Base-by-base conservation (phyloP, 345 rosid species). In the Fremontodendron californicum region DNA sequence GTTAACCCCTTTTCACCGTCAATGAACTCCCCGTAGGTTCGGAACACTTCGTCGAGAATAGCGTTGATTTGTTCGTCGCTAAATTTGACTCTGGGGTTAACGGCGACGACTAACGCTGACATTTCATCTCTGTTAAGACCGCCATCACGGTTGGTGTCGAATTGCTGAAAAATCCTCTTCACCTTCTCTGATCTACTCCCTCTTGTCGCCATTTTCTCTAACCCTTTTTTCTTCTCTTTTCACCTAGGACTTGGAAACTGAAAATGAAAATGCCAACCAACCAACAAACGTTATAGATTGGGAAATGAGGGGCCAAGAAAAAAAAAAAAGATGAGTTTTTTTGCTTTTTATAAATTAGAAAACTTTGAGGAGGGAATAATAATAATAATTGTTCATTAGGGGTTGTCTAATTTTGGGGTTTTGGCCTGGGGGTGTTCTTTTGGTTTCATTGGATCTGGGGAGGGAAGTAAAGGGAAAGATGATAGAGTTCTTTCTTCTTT, bases 111-210 rank as follows among this genome's bases (percentile, higher is more conserved):
- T 1, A 96, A 85, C 57, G 94, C 92, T 2, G 97, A 92, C 98
- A 96, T 93, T 84, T 96, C 99, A 8, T 89, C 96, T 21, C 99
- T 82, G 76, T 92, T 92, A 45, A 96, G 94, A 61, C 98, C 97
- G 35, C 96, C 98, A 63, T 96, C 98, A 2, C 88, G 86, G 79
- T 93, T 91, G 16, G 71, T 73, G 63, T 96, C 99, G 80, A 96
- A 96, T 81, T 91, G 97, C 77, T 91, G 96, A 80, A 96, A 96
- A 9, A 96, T 93, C 63, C 91, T 85, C 91, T 87, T 92, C 27
- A 92, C 99, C 83, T 93, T 93, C 92, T 93, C 98, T 60, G 93
- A 92, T 93, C 99, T 89, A 87, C 87, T 92, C 69, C 96, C 99
- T 86, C 99, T 88, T 3, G 92, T 88, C 49, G 99, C 78, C 98